Evolutionary conservation across 2,329 filamentous ascomycete species (phyloP).

Genomic region (Thielaviopsis euricoi): DNA sequence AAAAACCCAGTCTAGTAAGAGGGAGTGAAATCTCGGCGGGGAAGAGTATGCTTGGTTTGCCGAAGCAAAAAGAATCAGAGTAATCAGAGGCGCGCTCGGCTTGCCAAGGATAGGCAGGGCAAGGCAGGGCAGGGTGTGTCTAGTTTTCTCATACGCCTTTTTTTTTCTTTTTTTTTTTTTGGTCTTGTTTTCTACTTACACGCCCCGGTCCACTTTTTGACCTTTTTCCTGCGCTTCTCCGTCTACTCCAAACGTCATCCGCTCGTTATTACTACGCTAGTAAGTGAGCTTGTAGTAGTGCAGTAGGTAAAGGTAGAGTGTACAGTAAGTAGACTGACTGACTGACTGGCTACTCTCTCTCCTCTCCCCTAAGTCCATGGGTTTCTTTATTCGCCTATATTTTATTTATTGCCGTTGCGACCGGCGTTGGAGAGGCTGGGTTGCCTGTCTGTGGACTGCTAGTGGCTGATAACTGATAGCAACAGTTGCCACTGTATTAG

Average conservation of each 20-base stretch:
- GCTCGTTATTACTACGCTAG: background rate
- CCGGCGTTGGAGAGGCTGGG: too few species aligned
- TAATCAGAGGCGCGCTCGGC: background rate
- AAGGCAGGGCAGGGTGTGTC: too few species aligned
- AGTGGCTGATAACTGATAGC: too few species aligned
- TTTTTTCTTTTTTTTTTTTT: too few species aligned
- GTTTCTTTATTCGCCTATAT: background rate
- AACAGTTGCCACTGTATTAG: too few species aligned
- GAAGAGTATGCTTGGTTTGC: background rate
- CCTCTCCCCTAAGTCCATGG: background rate
- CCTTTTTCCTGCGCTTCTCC: background rate
- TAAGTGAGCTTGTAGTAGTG: too few species aligned
- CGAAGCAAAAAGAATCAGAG: background rate
- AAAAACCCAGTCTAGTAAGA: background rate
- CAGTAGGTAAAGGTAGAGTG: too few species aligned
- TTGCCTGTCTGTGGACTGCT: too few species aligned
- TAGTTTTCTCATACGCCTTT: too few species aligned
- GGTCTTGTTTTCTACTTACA: background rate
- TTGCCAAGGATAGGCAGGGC: too few species aligned
- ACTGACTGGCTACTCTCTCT: too few species aligned
- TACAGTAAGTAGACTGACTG: too few species aligned
- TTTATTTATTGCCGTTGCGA: background rate
- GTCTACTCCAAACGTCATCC: conserved; percentile 7
- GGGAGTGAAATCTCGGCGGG: background rate
- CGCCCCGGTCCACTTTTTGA: conserved; percentile 2